Base-by-base conservation (phyloP, 2,329 filamentous ascomycete genomes). In the Pseudopyricularia javanii region DNA sequence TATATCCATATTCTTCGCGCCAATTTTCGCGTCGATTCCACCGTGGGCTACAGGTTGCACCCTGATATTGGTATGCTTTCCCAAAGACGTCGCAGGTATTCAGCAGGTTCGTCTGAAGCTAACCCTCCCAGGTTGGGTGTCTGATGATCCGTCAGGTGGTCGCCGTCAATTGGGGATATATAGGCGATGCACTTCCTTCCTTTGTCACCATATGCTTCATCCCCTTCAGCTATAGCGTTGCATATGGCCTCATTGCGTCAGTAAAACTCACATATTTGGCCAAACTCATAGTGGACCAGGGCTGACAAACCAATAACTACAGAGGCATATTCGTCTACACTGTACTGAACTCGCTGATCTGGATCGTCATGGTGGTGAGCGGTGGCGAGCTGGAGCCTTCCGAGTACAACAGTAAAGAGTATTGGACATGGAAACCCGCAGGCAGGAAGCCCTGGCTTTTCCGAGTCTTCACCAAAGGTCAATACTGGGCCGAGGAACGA, bases 1-100 rank as follows among this genome's bases (percentile, higher is more conserved):
- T 54, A 68, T 85, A 53, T 79, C 83, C 24, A 74, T 89, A 54
- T 88, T 89, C 70, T 86, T 89, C 59, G 84, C 85, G 0, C 85
- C 85, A 0, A 83, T 89, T 30, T 85, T 89, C 58, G 85, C 86
- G 1, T 88, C 83, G 1, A 85, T 89, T 14, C 86, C 86, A 1
- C 84, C 85, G 0, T 89, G 85, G 84, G 86, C 86, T 1, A 89
- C 86, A 0, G 86, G 86, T 6, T 82, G 82, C 56, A 87, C 85
- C 0, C 72, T 90, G 11, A 74, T 90, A 58, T 71, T 90, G 58
- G 80, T 80, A 66, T 62, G 72, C 62, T 30, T 1, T 22, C 6
- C 40, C 22, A 26, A 45, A n/a, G n/a, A 9, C 24, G 22, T 11
- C 7, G 20, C 11, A 14, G 15, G 11, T 30, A 47, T 40, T 2